A percentile compares a stretch with the other conserved stretches of the same genome.
phyloP scores from a whole-genome alignment of 2,329 filamentous ascomycete species.

The Zymoseptoria brevis region DNA sequence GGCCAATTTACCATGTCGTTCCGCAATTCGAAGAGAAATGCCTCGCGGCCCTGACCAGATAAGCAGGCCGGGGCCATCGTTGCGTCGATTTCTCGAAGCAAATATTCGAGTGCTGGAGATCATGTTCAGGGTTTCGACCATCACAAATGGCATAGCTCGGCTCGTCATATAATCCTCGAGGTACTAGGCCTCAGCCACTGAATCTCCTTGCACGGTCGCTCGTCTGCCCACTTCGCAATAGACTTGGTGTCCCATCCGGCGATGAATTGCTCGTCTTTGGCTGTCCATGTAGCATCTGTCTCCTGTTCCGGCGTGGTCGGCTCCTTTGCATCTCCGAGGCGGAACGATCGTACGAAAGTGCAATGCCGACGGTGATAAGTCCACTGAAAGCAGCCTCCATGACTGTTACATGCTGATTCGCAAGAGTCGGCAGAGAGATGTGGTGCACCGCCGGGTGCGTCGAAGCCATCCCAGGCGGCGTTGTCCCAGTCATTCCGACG shows the following conservation, averaged over 20 bases:
- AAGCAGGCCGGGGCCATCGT: too few relatives aligned
- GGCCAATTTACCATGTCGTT: too few relatives aligned
- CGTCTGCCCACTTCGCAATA: slow-evolving; percentile 29
- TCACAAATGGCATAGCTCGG: background rate
- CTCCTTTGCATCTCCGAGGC: slow-evolving; percentile 31
- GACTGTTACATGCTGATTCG: slow-evolving; percentile 40
- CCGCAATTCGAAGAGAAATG: too few relatives aligned
- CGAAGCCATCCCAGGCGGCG: slow-evolving; percentile 27
- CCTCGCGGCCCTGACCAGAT: too few relatives aligned
- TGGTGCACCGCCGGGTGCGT: slow-evolving; percentile 24
- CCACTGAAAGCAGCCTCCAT: slow-evolving; percentile 31
- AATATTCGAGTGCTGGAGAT: background rate
- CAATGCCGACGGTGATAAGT: slow-evolving; percentile 19
- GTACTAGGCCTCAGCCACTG: slow-evolving; percentile 33
- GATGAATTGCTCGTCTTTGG: slow-evolving; percentile 31
- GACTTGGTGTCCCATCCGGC: slow-evolving; percentile 33
- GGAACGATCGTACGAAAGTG: slow-evolving; percentile 28
- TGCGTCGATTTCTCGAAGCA: too few relatives aligned
- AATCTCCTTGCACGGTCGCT: slow-evolving; percentile 31
- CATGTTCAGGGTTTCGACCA: background rate
- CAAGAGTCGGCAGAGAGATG: slow-evolving; percentile 28
- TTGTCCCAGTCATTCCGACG: slow-evolving; percentile 31
- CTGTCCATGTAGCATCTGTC: slow-evolving; percentile 20
- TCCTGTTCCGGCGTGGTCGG: slow-evolving; percentile 20
- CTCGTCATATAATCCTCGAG: slow-evolving; percentile 16